Percentiles rank a stretch among this genome's conserved stretches.
phyloP scores from a whole-genome alignment of 2,329 filamentous ascomycete genomes.

The Trichoderma pleuroti region DNA sequence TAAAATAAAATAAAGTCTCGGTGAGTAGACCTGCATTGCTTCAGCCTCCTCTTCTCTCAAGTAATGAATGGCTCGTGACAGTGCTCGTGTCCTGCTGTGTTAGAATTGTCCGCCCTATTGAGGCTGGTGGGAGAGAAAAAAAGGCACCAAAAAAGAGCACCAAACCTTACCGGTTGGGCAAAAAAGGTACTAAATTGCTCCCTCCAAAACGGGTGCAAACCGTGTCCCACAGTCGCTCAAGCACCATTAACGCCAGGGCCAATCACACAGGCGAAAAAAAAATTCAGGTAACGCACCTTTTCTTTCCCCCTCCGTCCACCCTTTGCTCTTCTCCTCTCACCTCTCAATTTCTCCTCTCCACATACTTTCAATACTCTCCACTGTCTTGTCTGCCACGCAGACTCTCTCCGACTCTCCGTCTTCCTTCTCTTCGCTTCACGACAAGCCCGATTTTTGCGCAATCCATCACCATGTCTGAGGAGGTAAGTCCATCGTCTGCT shows the following conservation, averaged over 20 bases:
- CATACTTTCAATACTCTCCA: slow-evolving; percentile 26
- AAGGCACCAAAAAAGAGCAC: neutral
- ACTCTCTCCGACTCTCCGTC: slow-evolving; percentile 13
- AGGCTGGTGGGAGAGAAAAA: neutral
- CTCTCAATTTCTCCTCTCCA: slow-evolving; percentile 21
- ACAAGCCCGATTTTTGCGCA: slow-evolving; percentile 37
- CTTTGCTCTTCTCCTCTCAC: slow-evolving; percentile 21
- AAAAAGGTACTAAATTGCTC: slow-evolving; percentile 6
- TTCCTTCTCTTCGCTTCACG: slow-evolving; percentile 29
- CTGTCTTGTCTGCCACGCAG: slow-evolving; percentile 23
- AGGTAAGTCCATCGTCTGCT: slow-evolving; percentile 43
- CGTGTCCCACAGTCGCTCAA: slow-evolving; percentile 26
- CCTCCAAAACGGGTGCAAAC: slow-evolving; percentile 2
- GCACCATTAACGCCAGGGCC: slow-evolving; percentile 24
- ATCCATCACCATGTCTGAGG: slow-evolving; percentile 57
- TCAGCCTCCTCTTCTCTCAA: neutral
- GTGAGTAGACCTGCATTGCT: neutral
- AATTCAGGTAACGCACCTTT: slow-evolving; percentile 27
- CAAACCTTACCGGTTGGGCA: neutral
- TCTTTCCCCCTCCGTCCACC: slow-evolving; percentile 17
- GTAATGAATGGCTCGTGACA: neutral
- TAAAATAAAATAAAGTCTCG: neutral
- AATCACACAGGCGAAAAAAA: slow-evolving; percentile 41
- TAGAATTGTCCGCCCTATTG: neutral
- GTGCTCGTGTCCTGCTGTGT: neutral